phyloP scores from a whole-genome alignment of 2,329 filamentous ascomycete genomes.

The Hypomyces rosellus region DNA sequence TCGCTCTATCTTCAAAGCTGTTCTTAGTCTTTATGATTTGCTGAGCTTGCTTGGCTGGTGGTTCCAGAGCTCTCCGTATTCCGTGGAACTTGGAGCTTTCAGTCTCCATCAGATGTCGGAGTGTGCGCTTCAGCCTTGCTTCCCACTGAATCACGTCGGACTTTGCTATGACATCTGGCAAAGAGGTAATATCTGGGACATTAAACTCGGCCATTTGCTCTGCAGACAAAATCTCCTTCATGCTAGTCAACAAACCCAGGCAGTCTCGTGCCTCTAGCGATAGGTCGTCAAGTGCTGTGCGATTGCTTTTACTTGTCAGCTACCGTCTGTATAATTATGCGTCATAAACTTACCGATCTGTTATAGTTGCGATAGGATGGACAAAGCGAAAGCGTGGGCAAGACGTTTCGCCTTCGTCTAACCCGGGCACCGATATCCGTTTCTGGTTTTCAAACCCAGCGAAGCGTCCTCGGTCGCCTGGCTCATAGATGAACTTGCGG shows the following conservation, averaged over 20 bases:
- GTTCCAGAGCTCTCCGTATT: constrained; percentile 40
- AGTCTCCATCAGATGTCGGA: constrained; percentile 56
- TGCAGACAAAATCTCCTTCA: constrained; percentile 2
- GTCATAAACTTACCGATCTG: constrained; percentile 39
- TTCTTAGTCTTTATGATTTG: background rate
- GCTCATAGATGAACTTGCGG: constrained; percentile 63
- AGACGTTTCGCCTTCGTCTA: constrained; percentile 31
- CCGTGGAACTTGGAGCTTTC: constrained; percentile 34
- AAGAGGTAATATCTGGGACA: constrained; percentile 7
- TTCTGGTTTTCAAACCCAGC: constrained; percentile 40
- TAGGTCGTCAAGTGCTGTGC: constrained; percentile 6
- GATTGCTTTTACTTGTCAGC: constrained; percentile 1
- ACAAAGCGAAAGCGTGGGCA: constrained; percentile 50
- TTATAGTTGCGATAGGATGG: constrained; percentile 59
- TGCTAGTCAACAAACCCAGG: background rate
- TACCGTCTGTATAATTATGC: too few relatives aligned
- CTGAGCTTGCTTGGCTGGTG: background rate
- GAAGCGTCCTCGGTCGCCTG: constrained; percentile 44
- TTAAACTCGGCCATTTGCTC: constrained; percentile 2
- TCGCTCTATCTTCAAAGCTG: background rate
- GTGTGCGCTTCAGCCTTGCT: constrained; percentile 48
- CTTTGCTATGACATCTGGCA: constrained; percentile 55
- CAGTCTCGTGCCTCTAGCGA: constrained; percentile 10
- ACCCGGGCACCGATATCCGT: constrained; percentile 37
- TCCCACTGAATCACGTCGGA: constrained; percentile 63